These are phyloP conservation scores for Apophysomyces sp. DNA, from an alignment of 371 early-diverging fungal genomes.

Conservation along the genomic window DNA sequence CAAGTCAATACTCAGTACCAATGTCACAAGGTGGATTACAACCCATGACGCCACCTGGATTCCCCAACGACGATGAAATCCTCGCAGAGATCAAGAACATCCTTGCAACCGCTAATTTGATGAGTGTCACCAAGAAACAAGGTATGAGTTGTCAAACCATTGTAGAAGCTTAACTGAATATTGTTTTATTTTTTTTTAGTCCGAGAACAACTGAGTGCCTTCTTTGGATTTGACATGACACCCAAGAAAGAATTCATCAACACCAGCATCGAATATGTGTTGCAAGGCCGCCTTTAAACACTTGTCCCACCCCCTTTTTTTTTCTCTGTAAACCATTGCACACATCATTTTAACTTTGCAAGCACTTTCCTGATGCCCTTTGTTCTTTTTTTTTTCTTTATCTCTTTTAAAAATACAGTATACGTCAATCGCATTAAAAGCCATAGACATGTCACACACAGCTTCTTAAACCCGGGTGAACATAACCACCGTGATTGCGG, in stretches of 20 bases:
- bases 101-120: conserved; percentile 76
- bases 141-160: conserved; percentile 30
- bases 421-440: no score
- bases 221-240: conserved; percentile 83
- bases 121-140: conserved; percentile 84
- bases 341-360: neutral
- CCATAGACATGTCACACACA: no score
- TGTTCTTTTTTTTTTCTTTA: conserved; percentile 6
- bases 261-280: conserved; percentile 74
- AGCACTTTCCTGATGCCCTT: neutral
- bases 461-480: neutral
- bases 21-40: conserved; percentile 30
- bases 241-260: conserved; percentile 87
- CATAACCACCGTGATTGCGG: neutral
- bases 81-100: conserved; percentile 79
- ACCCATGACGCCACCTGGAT: conserved; percentile 44
- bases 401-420: no score
- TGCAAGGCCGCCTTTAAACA: conserved; percentile 47
- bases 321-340: neutral
- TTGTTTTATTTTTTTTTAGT: conserved; percentile 47
- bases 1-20: conserved; percentile 41
- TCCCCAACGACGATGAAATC: conserved; percentile 85
- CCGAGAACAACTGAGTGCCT: conserved; percentile 73
- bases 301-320: conserved; percentile 5
- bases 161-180: neutral